These are phyloP conservation scores for Sungouiozyma intestinalis DNA, from an alignment of 805 yeast genomes.

Conservation along the genomic window DNA sequence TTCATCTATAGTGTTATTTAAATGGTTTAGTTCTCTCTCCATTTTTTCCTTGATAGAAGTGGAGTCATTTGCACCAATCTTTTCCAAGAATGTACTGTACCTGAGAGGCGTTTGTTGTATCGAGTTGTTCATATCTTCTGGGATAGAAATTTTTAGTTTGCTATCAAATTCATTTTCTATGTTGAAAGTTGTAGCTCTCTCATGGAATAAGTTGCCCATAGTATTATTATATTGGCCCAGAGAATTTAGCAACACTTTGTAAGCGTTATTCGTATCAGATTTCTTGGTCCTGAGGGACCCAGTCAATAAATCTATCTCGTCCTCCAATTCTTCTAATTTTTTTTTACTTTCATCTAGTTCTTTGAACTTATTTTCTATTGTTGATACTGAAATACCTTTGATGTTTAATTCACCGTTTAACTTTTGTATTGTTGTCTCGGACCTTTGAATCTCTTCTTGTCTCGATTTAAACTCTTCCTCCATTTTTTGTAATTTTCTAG, in stretches of 20 bases:
- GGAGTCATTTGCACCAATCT: neutral
- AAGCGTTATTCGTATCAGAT: constrained; percentile 37
- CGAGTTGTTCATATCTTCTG: constrained; percentile 7
- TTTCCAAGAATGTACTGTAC: neutral
- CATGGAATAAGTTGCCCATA: constrained; percentile 29
- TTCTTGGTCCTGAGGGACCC: constrained; percentile 41
- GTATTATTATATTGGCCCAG: constrained; percentile 49
- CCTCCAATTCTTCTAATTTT: constrained; percentile 38
- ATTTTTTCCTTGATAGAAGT: constrained; percentile 17
- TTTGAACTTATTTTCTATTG: constrained; percentile 50
- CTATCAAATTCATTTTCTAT: constrained; percentile 19
- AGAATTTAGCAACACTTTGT: constrained; percentile 41
- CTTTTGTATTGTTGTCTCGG: constrained; percentile 34
- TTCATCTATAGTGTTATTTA: constrained; percentile 30
- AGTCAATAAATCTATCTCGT: constrained; percentile 37
- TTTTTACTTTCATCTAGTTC: constrained; percentile 52
- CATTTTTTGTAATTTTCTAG: constrained; percentile 44
- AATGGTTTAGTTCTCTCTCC: constrained; percentile 21
- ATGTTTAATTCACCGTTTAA: constrained; percentile 36
- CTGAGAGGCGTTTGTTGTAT: constrained; percentile 4
- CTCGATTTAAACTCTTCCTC: constrained; percentile 37
- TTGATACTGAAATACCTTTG: constrained; percentile 51
- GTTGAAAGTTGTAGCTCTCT: constrained; percentile 8
- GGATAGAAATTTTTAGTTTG: constrained; percentile 32
- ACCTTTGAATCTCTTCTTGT: constrained; percentile 32